phyloP scores from a whole-genome alignment of 257 asterid species.

The Nicotiana noctiflora region DNA sequence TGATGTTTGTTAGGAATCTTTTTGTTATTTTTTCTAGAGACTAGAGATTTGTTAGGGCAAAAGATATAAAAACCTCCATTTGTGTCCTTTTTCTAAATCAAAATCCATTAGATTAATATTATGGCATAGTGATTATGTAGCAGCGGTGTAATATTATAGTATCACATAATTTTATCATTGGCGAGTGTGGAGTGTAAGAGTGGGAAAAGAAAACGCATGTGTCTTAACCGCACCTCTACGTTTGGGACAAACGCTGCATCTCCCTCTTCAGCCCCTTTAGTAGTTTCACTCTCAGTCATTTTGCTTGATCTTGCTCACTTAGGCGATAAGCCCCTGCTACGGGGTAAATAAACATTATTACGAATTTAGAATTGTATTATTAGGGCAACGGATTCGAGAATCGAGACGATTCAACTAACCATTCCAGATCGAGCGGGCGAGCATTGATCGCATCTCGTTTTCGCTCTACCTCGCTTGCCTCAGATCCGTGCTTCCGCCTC shows the following conservation, averaged over 20 bases:
- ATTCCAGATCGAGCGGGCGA: conserved; percentile 5
- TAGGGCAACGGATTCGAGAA: conserved; percentile 4
- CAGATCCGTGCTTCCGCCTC: conserved; percentile 1
- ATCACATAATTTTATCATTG: not conserved
- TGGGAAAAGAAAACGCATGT: not conserved
- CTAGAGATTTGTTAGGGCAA: not conserved
- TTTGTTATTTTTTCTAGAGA: no score
- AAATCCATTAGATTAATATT: not conserved
- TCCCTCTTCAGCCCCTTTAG: not conserved
- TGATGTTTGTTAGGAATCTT: not conserved
- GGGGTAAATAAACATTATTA: no score
- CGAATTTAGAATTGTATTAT: not conserved
- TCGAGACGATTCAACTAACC: not conserved
- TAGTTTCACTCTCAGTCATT: not conserved
- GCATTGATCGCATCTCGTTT: not conserved
- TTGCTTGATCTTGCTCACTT: conserved; percentile 1
- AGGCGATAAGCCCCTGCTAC: no score
- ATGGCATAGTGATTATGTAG: not conserved
- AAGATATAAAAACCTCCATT: not conserved
- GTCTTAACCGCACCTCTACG: conserved; percentile 1
- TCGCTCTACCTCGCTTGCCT: not conserved
- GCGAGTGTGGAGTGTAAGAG: not conserved
- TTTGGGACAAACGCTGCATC: conserved; percentile 6
- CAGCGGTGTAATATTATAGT: not conserved
- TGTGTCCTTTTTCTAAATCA: not conserved